A percentile compares a stretch with the other conserved stretches of the same genome.
Conservation (phyloP, 2,329 filamentous ascomycete species). For the Alternaria novae-zelandiae region DNA sequence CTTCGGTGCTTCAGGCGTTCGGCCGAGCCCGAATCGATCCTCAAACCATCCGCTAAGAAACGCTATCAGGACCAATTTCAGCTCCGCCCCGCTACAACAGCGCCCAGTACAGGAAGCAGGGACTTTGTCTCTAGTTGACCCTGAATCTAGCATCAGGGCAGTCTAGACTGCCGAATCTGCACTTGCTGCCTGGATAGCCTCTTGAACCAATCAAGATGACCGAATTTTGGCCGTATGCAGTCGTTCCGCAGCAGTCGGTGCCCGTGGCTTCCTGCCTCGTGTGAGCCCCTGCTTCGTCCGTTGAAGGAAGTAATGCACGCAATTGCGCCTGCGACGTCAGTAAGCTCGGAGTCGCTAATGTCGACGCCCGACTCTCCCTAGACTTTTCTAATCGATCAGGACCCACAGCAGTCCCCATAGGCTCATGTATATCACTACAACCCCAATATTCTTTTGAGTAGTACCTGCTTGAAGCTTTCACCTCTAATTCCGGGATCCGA, state of each 20-base stretch:
- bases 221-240: not conserved
- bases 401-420: not conserved
- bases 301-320: not conserved
- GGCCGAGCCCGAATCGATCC: not conserved
- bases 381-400: not conserved
- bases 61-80: constrained; percentile 1
- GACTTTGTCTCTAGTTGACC: not conserved
- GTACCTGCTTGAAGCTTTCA: not conserved
- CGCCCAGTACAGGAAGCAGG: not conserved
- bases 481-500: not conserved
- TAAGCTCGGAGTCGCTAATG: not conserved
- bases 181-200: not conserved
- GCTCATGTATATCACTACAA: not conserved
- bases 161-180: not conserved
- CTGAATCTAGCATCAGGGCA: not conserved
- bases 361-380: not conserved
- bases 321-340: not conserved
- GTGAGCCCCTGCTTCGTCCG: not conserved
- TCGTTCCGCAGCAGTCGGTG: not conserved
- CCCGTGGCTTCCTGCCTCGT: constrained; percentile 1
- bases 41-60: not conserved
- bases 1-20: not conserved
- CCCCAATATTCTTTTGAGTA: not conserved
- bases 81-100: not conserved
- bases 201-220: not conserved